These are phyloP conservation scores for Saccharum hybrid DNA, from an alignment of 202 grass and related monocot genomes.

Conservation along the genomic window DNA sequence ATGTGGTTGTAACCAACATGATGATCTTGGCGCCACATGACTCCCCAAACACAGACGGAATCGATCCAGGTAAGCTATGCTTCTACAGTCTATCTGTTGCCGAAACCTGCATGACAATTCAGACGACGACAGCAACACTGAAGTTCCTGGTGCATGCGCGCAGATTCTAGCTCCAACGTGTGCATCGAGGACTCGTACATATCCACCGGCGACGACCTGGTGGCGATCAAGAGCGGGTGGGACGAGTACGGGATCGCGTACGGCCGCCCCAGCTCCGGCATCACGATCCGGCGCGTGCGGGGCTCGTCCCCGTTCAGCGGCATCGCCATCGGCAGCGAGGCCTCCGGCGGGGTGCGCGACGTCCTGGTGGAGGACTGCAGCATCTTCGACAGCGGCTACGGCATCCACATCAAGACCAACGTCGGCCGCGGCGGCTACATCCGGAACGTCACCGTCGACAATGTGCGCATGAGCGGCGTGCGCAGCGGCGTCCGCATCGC, in stretches of 20 bases:
- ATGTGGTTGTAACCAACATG: constrained; percentile 72
- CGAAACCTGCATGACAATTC: neutral
- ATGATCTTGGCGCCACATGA: constrained; percentile 72
- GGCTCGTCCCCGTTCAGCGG: constrained; percentile 79
- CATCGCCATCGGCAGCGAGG: constrained; percentile 79
- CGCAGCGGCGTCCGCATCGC: constrained; percentile 65
- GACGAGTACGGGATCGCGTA: constrained; percentile 90
- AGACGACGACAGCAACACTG: neutral
- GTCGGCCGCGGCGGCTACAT: constrained; percentile 71
- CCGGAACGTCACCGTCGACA: constrained; percentile 61
- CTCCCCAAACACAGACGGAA: constrained; percentile 84
- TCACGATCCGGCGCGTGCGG: constrained; percentile 61
- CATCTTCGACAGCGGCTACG: constrained; percentile 72
- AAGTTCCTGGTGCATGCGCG: constrained; percentile 19
- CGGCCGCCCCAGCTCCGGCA: constrained; percentile 58
- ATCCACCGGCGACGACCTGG: constrained; percentile 72
- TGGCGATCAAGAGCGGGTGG: constrained; percentile 89
- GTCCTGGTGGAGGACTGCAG: constrained; percentile 65
- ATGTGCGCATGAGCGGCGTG: constrained; percentile 61
- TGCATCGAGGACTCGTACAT: constrained; percentile 90
- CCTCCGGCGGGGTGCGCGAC: constrained; percentile 65
- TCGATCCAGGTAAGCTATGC: constrained; percentile 66
- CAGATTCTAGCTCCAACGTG: constrained; percentile 78
- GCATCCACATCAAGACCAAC: constrained; percentile 86
- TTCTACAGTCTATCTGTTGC: neutral